These are phyloP conservation scores for Urochloa ruziziensis DNA, from an alignment of 176 grass and related monocot genomes.

Conservation along the genomic window DNA sequence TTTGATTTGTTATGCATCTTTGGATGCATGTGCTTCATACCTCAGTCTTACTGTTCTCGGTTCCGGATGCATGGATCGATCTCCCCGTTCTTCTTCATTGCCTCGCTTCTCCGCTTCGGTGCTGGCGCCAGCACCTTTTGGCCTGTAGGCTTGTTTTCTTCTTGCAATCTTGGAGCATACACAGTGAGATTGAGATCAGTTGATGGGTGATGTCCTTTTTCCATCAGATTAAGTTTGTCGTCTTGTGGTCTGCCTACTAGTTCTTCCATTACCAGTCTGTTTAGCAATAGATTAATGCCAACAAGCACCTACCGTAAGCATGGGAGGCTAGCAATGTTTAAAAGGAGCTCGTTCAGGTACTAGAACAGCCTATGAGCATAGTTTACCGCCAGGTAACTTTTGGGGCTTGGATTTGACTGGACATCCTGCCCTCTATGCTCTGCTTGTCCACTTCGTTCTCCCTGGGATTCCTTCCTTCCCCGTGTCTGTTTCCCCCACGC, in stretches of 20 bases:
- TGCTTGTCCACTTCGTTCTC: not conserved
- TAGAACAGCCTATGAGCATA: not conserved
- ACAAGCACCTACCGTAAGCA: not conserved
- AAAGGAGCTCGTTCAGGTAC: not conserved
- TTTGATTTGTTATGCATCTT: not conserved
- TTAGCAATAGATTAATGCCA: not conserved
- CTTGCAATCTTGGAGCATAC: not conserved
- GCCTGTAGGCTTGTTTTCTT: not conserved
- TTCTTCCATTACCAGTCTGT: constrained; percentile 5
- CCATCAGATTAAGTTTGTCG: constrained; percentile 7
- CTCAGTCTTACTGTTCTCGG: not conserved
- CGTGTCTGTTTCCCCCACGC: not conserved
- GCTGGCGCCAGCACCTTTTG: not conserved
- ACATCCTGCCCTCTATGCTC: not conserved
- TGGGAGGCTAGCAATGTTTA: not conserved
- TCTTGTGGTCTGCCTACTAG: constrained; percentile 5
- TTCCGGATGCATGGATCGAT: not conserved
- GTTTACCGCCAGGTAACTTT: constrained; percentile 24
- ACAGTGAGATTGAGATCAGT: not conserved
- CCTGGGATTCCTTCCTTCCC: constrained; percentile 47
- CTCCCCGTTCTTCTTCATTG: not conserved
- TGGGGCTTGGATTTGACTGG: constrained; percentile 34
- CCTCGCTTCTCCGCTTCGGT: not conserved
- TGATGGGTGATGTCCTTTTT: constrained; percentile 28
- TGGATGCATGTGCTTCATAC: not conserved